Evolutionary conservation across 192 early-diverging fungal species (phyloP), one percentile per base, ranked within the genome.

Genomic region (Mortierella antarctica): DNA sequence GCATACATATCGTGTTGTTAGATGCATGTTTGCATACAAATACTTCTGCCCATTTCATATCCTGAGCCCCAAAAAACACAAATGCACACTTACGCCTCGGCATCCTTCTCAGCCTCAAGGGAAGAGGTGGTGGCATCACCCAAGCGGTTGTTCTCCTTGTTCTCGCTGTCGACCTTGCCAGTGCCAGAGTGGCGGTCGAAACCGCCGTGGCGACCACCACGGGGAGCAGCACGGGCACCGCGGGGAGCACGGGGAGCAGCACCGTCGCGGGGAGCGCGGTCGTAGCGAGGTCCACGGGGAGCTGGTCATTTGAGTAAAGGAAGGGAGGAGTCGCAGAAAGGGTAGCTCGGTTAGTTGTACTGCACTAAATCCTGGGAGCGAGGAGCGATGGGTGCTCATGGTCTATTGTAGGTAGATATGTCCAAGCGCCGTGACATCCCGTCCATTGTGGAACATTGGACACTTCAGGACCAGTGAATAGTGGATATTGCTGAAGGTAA

Each of bases 111-210:
- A 65, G 71, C 87, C 82, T 88, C 87, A 45, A 86, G 65, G 71
- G 89, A 76, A 70, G 90, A 85, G 64, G 83, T 83, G 54, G 87
- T 80, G 60, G 91, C 69, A 59, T 94, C 86, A 56, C 95, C 93
- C 94, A 95, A 95, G 44, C 90, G 91, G 81, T 92, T 92, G 85
- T 89, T 93, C 83, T 94, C 93, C 91, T 99, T 97, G 91, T 99
- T 99, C 65, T 93, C 93, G 57, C 89, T 90, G 83, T 96, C 96
- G 66, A 57, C 60, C 57, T 91, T 83, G 47, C 91, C 94, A 46
- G 92, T 93, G 65, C 83, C 93, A 82, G 88, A 91, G 88, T 95
- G 95, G 82, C 95, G 93, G 86, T 98, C 96, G 84, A 91, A 91
- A 49, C 88, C 83, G 58, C 88, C 88, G 57, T 91, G 85, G 62